These are phyloP conservation scores for Populus alba DNA, from an alignment of 345 rosid species.

Conservation along the genomic window DNA sequence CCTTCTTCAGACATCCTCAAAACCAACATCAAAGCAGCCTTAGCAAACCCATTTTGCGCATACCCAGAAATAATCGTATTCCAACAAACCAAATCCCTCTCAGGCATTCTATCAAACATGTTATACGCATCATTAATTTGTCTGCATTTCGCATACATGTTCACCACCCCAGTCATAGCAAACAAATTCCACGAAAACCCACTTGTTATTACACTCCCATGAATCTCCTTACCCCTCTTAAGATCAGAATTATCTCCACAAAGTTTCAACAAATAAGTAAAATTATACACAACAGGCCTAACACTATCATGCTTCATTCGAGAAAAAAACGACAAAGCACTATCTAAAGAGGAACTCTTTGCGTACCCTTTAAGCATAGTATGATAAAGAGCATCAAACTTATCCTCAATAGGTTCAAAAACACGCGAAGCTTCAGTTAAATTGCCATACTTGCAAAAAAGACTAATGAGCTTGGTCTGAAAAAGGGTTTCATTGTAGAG, in stretches of 20 bases:
- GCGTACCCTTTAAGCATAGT: slow-evolving; percentile 82
- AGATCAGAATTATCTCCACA: slow-evolving; percentile 57
- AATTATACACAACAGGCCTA: slow-evolving; percentile 62
- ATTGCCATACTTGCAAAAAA: slow-evolving; percentile 67
- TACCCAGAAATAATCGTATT: slow-evolving; percentile 76
- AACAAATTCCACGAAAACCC: slow-evolving; percentile 59
- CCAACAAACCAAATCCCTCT: slow-evolving; percentile 81
- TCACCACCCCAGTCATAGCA: slow-evolving; percentile 71
- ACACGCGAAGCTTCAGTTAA: slow-evolving; percentile 64
- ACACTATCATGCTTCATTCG: slow-evolving; percentile 64
- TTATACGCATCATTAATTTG: slow-evolving; percentile 57
- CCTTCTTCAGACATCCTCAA: slow-evolving; percentile 53
- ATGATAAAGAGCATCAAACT: slow-evolving; percentile 63
- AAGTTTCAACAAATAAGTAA: slow-evolving; percentile 65
- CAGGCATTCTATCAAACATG: slow-evolving; percentile 83
- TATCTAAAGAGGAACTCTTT: slow-evolving; percentile 44
- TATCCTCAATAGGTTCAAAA: slow-evolving; percentile 58
- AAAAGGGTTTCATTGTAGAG: slow-evolving; percentile 53
- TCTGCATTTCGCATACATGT: slow-evolving; percentile 67
- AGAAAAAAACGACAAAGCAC: slow-evolving; percentile 47
- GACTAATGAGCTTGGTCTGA: slow-evolving; percentile 80
- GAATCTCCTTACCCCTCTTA: slow-evolving; percentile 63
- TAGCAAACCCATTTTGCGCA: slow-evolving; percentile 66
- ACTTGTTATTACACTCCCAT: slow-evolving; percentile 59
- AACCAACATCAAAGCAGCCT: slow-evolving; percentile 55